These are phyloP conservation scores for Gaillardinia entomophila DNA, from an alignment of 805 yeast species.

Conservation along the genomic window DNA sequence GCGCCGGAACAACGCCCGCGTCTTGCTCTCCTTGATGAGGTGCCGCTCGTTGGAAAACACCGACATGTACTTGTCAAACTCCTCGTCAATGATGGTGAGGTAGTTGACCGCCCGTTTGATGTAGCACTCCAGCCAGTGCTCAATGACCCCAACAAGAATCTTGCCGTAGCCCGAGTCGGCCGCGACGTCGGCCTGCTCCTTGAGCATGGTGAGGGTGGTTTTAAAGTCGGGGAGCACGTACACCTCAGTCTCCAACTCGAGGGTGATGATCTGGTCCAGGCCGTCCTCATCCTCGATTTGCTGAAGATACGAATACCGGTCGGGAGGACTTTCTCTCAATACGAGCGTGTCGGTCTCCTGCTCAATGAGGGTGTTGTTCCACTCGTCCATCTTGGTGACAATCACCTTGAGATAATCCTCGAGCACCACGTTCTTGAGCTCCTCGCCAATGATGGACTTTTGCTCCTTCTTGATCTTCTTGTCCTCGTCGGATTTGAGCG, in stretches of 20 bases:
- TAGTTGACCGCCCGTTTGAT: slow-evolving; percentile 59
- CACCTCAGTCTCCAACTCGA: slow-evolving; percentile 38
- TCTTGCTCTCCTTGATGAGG: slow-evolving; percentile 39
- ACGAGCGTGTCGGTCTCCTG: slow-evolving; percentile 63
- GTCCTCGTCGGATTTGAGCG: slow-evolving; percentile 15
- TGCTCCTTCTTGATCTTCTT: slow-evolving; percentile 39
- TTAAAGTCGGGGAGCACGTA: slow-evolving; percentile 72
- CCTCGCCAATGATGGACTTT: slow-evolving; percentile 61
- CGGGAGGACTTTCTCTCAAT: slow-evolving; percentile 69
- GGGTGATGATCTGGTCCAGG: slow-evolving; percentile 23
- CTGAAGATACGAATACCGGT: slow-evolving; percentile 52
- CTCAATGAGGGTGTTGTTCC: slow-evolving; percentile 68
- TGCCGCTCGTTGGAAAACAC: slow-evolving; percentile 34
- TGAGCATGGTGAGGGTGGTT: slow-evolving; percentile 73
- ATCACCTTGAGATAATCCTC: slow-evolving; percentile 75
- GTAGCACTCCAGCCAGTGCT: slow-evolving; percentile 59
- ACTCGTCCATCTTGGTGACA: slow-evolving; percentile 70
- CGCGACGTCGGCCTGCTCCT: slow-evolving; percentile 87
- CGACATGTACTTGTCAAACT: slow-evolving; percentile 34
- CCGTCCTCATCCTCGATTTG: slow-evolving; percentile 34
- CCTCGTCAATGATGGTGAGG: slow-evolving; percentile 46
- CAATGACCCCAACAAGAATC: slow-evolving; percentile 72
- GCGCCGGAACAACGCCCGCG: slow-evolving; percentile 29
- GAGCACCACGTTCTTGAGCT: slow-evolving; percentile 64
- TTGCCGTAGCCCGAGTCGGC: slow-evolving; percentile 79